phyloP scores from a whole-genome alignment of 1,284 basidiomycete species.

The Takashimella tepidaria region DNA sequence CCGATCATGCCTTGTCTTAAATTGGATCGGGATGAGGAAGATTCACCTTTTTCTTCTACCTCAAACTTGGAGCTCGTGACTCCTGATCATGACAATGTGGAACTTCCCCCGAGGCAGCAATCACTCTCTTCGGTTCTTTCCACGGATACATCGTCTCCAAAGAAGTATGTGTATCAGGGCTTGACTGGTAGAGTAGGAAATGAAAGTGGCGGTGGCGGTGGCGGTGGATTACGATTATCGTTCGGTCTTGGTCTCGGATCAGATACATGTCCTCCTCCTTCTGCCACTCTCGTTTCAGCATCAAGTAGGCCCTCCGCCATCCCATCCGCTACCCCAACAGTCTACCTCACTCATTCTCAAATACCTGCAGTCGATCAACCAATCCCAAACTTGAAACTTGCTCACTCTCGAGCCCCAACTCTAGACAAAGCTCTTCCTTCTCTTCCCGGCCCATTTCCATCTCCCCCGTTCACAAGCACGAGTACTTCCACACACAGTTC shows the following conservation, averaged over 20 bases:
- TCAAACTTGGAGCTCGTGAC: neutral
- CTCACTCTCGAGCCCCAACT: neutral
- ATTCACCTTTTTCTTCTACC: neutral
- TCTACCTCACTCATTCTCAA: neutral
- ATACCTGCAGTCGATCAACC: neutral
- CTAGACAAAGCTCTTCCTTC: constrained; percentile 1
- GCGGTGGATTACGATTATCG: too few relatives aligned
- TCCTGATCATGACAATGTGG: neutral
- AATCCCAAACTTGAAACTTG: neutral
- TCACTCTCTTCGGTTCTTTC: too few relatives aligned
- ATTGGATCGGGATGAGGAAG: neutral
- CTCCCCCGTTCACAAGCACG: neutral
- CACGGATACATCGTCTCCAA: too few relatives aligned
- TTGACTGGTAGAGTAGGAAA: too few relatives aligned
- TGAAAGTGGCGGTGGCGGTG: too few relatives aligned
- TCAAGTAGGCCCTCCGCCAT: neutral
- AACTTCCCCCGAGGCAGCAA: too few relatives aligned
- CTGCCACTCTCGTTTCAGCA: neutral
- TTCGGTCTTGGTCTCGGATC: neutral
- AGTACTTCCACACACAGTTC: neutral
- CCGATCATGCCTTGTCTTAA: neutral
- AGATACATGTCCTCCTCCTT: neutral
- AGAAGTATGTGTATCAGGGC: too few relatives aligned
- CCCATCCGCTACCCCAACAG: neutral
- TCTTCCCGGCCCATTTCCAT: neutral